Base-by-base conservation (phyloP, 345 rosid genomes). In the Excoecaria agallocha region DNA sequence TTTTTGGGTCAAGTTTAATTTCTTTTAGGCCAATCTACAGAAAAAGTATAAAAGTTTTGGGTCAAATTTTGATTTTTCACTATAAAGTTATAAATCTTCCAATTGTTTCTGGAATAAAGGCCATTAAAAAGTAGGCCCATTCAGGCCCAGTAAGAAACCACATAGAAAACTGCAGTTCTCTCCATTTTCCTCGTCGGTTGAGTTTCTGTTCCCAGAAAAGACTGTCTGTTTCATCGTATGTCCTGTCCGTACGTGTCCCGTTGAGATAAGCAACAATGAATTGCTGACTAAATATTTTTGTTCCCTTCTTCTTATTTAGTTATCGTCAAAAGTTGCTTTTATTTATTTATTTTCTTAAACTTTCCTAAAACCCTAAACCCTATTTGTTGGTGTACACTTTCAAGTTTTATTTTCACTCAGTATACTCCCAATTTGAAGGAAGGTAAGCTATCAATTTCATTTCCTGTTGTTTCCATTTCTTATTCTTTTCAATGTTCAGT, bases 331-430 rank as follows among this genome's bases (percentile, higher is more conserved):
- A 30, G 22, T n/a, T 60, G 12, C 52, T 45, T 39, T 58, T 6
- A 37, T 63, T 8, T 50, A 39, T 25, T 68, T 38, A 12, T 15
- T 51, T n/a, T 49, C 16, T 43, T 8, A 2, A 63, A 20, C 20
- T 48, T 46, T 30, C 48, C 46, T 52, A 37, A 69, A 69, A 69
- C 72, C 71, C 72, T 51, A 68, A 68, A 16, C 72, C 72, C 71
- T 52, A 25, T 68, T 45, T 68, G 56, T 45, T 43, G 10, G 7
- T n/a, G 17, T 39, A 17, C 11, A 15, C 30, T 4, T n/a, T n/a
- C 68, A 5, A 39, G 50, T 12, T 67, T 49, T 50, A 24, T 30
- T 7, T 68, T 8, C n/a, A n/a, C 38, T 46, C 30, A 46, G 17
- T 4, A 4, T 46, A 35, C 48, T 66, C 55, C 57, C 22, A 24